Conservation (phyloP, 1,284 basidiomycete genomes). For the Ustilago vetiveriae region DNA sequence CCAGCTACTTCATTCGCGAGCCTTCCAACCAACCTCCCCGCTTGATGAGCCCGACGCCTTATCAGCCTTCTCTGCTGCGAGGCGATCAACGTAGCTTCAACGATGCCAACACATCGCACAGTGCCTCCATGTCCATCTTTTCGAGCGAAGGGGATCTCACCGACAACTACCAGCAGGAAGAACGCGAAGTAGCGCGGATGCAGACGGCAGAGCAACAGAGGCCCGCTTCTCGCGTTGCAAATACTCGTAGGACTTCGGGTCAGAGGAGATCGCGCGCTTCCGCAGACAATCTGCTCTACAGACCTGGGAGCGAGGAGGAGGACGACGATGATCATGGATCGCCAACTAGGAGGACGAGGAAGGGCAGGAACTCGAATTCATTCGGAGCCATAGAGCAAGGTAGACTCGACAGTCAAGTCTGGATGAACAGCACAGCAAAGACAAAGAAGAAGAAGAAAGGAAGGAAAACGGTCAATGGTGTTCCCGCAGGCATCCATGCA, state of each 20-base stretch:
- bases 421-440: conserved; percentile 22
- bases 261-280: conserved; percentile 32
- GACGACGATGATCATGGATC: conserved; percentile 29
- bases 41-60: conserved; percentile 2
- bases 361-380: conserved; percentile 20
- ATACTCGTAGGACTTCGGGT: conserved; percentile 19
- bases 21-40: conserved; percentile 22
- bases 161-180: conserved; percentile 35
- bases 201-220: conserved; percentile 13
- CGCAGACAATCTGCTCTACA: conserved; percentile 21
- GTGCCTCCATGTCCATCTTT: conserved; percentile 41
- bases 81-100: conserved; percentile 41
- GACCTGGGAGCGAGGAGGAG: conserved; percentile 29
- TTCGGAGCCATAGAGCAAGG: conserved; percentile 9
- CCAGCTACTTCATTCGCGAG: conserved; percentile 37
- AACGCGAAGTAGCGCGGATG: conserved; percentile 26
- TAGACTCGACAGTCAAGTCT: conserved; percentile 17
- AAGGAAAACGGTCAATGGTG: conserved; percentile 13
- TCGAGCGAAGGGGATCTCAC: conserved; percentile 31
- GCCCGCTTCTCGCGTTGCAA: neutral
- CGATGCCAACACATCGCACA: conserved; percentile 27
- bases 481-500: neutral
- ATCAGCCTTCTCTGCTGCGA: conserved; percentile 24
- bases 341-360: conserved; percentile 13
- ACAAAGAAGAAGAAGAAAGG: conserved; percentile 6